Evolutionary conservation across 768 basidiomycete species (phyloP), one percentile per base, ranked within the genome.

Genomic region (Lactifluus volemus): DNA sequence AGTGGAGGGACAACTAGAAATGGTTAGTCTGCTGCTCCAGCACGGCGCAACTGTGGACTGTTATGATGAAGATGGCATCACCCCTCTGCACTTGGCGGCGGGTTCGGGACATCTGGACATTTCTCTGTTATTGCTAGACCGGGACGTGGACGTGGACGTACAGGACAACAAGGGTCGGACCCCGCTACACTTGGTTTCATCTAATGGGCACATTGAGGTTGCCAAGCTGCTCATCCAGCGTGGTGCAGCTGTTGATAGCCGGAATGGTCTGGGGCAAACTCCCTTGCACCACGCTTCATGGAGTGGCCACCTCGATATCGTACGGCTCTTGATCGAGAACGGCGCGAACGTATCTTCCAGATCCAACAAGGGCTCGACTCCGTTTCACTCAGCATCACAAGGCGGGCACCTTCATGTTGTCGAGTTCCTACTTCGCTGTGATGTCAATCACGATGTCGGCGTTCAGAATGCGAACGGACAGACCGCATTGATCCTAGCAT

Each of bases 341-440:
- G 47, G 39, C 10, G 53, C 59, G 3, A 7, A 17, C 15, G 6
- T 49, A 2, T 17, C 3, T 15, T 29, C 53, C 19, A 14, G n/a
- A 36, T 30, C 32, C 17, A 10, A 10, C 25, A 36, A 34, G 12
- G 61, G 57, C 5, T 42, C 38, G 19, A 53, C 50, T 6, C 30
- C 58, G 8, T 49, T 62, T 25, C 56, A 62, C 29, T 17, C 56
- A 2, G 57, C 61, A 10, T 38, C 61, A 14, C 48, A 14, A 4
- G n/a, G n/a, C 32, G 61, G 61, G 8, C 50, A 52, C 39, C 25
- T 49, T 14, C 36, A 53, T 5, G 19, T 62, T 15, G 61, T 11
- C 2, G 17, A 53, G 19, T 52, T 48, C 5, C n/a, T 62, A 3
- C 49, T 62, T 17, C 29, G 38, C 4, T 9, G 10, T n/a, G 52